Conservation (phyloP, 495 filamentous ascomycete species). For the Darksidea phi region DNA sequence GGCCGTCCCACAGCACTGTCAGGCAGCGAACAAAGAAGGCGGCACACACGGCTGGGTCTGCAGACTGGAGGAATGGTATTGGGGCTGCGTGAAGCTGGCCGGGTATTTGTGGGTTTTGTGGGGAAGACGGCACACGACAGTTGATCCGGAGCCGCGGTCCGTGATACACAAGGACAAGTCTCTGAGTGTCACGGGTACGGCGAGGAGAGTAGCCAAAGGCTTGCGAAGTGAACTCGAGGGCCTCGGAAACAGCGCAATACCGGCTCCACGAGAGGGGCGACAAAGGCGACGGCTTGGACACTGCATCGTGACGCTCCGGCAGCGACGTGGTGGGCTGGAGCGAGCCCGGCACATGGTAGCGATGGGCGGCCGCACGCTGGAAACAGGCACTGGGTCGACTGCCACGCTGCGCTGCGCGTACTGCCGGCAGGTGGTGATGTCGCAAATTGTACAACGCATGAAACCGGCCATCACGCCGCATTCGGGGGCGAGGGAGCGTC, state of each 20-base stretch:
- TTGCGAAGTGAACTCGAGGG: background rate
- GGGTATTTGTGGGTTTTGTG: slow-evolving; percentile 31
- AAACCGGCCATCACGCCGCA: slow-evolving; percentile 36
- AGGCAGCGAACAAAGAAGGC: too few relatives aligned
- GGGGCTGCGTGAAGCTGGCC: background rate
- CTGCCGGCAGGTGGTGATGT: slow-evolving; percentile 27
- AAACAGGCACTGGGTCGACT: background rate
- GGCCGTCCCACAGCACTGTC: too few relatives aligned
- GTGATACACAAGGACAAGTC: slow-evolving; percentile 14
- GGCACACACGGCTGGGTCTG: too few relatives aligned
- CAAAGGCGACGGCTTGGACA: background rate
- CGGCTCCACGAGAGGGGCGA: background rate
- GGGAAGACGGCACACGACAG: slow-evolving; percentile 20
- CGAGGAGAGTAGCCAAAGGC: slow-evolving; percentile 7
- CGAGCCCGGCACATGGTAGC: slow-evolving; percentile 31
- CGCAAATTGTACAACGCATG: slow-evolving; percentile 39
- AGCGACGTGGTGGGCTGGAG: slow-evolving; percentile 8
- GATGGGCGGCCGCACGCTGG: slow-evolving; percentile 19
- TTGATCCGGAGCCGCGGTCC: slow-evolving; percentile 30
- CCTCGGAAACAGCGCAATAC: background rate
- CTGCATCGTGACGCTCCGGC: slow-evolving; percentile 10
- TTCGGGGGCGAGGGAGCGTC: slow-evolving; percentile 17
- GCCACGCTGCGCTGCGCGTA: slow-evolving; percentile 22
- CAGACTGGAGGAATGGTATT: background rate
- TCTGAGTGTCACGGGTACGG: slow-evolving; percentile 22